Evolutionary conservation across 345 rosid genomes (phyloP).

Genomic region (Hevea brasiliensis): DNA sequence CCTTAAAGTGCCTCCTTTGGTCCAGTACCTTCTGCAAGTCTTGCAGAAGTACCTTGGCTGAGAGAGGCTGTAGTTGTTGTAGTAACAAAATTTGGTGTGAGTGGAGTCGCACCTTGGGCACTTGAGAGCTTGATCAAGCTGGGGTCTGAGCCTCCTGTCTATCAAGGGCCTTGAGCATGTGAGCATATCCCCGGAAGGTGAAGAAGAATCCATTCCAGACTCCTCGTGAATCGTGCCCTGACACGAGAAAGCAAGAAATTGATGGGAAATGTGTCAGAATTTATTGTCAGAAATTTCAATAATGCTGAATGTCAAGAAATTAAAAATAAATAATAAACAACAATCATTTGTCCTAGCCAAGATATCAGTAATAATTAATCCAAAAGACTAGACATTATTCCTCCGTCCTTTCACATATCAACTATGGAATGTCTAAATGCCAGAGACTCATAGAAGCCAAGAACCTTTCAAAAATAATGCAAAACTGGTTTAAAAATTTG

Average conservation of each 20-base stretch:
- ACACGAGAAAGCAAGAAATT: slow-evolving; percentile 5
- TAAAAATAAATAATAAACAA: background rate
- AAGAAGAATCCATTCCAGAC: slow-evolving; percentile 62
- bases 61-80: slow-evolving; percentile 96
- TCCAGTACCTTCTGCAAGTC: slow-evolving; percentile 97
- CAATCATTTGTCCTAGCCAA: slow-evolving; percentile 7
- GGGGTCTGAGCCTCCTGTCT: slow-evolving; percentile 91
- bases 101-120: slow-evolving; percentile 95
- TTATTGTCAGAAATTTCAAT: background rate
- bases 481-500: too few relatives aligned
- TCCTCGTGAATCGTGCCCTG: slow-evolving; percentile 63
- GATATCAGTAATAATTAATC: background rate
- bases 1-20: slow-evolving; percentile 89
- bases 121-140: slow-evolving; percentile 81
- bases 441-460: background rate
- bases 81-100: slow-evolving; percentile 94
- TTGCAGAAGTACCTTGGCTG: slow-evolving; percentile 99
- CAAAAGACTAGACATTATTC: slow-evolving; percentile 6
- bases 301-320: too few relatives aligned
- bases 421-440: background rate
- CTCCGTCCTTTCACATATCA: slow-evolving; percentile 1
- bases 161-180: slow-evolving; percentile 83
- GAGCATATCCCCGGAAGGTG: slow-evolving; percentile 84
- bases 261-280: slow-evolving; percentile 14
- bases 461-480: too few relatives aligned